Percentiles rank a stretch among this genome's conserved stretches.
phyloP scores from a whole-genome alignment of 2,329 filamentous ascomycete species.

The Fusarium coffeatum region DNA sequence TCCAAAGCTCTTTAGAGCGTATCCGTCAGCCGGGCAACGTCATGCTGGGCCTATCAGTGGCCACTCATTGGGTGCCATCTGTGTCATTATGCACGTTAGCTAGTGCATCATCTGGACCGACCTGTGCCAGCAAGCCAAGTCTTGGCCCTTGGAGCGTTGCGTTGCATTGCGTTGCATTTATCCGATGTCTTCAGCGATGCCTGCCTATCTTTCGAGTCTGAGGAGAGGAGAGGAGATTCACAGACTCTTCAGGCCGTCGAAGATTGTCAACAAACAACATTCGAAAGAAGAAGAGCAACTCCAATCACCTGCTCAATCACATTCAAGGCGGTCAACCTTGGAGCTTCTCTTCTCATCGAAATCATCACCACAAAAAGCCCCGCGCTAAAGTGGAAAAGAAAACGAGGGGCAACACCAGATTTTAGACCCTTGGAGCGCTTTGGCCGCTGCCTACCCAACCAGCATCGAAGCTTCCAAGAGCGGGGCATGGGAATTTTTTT shows the following conservation, averaged over 20 bases:
- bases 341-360: constrained; percentile 17
- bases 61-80: constrained; percentile 14
- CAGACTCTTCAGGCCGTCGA: not conserved
- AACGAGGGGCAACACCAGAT: constrained; percentile 39
- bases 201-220: not conserved
- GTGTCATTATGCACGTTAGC: constrained; percentile 14
- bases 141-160: constrained; percentile 14
- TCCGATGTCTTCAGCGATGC: constrained; percentile 14
- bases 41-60: constrained; percentile 15
- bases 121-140: constrained; percentile 13
- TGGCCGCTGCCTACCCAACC: constrained; percentile 14
- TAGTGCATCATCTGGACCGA: constrained; percentile 17
- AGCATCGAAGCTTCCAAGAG: constrained; percentile 22
- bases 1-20: constrained; percentile 5
- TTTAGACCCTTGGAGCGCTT: constrained; percentile 26
- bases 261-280: not conserved
- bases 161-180: constrained; percentile 22
- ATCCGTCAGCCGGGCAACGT: constrained; percentile 11
- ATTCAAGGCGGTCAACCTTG: constrained; percentile 14
- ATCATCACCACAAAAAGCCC: constrained; percentile 37
- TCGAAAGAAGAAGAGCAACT: not conserved
- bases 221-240: not conserved
- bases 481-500: constrained; percentile 41
- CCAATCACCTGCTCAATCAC: not conserved
- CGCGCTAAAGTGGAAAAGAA: constrained; percentile 36